Percentiles rank a stretch among this genome's conserved stretches.
Conservation (phyloP, 257 asterid species). For the Gynochthodes officinalis region DNA sequence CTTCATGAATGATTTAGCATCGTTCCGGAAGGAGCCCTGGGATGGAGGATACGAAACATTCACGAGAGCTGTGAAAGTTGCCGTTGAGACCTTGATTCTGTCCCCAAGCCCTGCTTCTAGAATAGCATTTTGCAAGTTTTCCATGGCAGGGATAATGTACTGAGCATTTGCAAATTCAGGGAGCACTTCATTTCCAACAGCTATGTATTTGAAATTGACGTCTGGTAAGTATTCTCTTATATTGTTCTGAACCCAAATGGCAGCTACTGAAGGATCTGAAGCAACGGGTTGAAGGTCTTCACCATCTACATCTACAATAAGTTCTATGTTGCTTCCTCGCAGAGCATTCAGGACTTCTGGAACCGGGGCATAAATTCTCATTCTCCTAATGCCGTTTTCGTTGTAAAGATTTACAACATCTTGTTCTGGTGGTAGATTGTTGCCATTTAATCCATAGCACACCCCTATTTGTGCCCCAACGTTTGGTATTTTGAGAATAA, state of each 20-base stretch:
- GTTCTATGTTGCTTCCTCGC: slow-evolving; percentile 25
- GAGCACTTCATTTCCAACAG: slow-evolving; percentile 40
- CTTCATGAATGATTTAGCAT: slow-evolving; percentile 1
- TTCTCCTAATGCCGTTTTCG: slow-evolving; percentile 16
- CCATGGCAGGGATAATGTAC: slow-evolving; percentile 26
- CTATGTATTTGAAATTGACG: slow-evolving; percentile 34
- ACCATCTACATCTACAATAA: slow-evolving; percentile 29
- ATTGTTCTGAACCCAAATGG: slow-evolving; percentile 34
- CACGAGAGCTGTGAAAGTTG: slow-evolving; percentile 15
- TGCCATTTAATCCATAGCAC: slow-evolving; percentile 30
- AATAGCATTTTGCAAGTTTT: slow-evolving; percentile 27
- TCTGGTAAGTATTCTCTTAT: neutral
- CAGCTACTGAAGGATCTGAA: slow-evolving; percentile 10
- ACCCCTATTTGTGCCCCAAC: slow-evolving; percentile 29
- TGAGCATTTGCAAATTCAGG: neutral
- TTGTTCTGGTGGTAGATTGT: slow-evolving; percentile 27
- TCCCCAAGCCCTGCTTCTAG: slow-evolving; percentile 5
- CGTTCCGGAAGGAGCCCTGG: slow-evolving; percentile 10
- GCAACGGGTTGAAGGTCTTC: slow-evolving; percentile 25
- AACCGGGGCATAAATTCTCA: slow-evolving; percentile 30
- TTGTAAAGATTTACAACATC: slow-evolving; percentile 33
- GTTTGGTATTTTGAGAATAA: neutral
- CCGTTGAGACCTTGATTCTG: slow-evolving; percentile 35
- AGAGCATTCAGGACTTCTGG: slow-evolving; percentile 26
- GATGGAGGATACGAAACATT: slow-evolving; percentile 33